Percentiles rank a stretch among this genome's conserved stretches.
These are phyloP conservation scores for Wickerhamiella siamensis DNA, from an alignment of 805 yeast genomes.

Conservation along the genomic window DNA sequence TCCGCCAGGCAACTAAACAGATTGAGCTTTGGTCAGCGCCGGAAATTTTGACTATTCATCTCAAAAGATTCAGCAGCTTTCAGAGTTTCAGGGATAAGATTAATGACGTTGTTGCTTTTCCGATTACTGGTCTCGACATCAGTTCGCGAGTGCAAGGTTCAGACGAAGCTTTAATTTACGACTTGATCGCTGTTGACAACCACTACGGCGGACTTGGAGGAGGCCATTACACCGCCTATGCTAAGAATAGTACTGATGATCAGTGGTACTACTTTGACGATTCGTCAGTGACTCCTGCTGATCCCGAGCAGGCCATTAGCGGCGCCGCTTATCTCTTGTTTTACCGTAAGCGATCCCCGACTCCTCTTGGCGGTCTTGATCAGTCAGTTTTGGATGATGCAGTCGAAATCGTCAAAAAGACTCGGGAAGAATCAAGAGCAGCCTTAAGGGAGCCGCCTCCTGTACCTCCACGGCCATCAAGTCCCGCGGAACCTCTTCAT, in stretches of 20 bases:
- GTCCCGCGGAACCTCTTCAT: not conserved
- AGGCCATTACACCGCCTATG: constrained; percentile 91
- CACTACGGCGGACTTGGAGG: constrained; percentile 96
- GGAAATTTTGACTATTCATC: constrained; percentile 75
- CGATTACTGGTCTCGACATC: constrained; percentile 70
- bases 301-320: constrained; percentile 46
- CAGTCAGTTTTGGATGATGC: not conserved
- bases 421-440: not conserved
- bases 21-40: constrained; percentile 91
- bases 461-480: not conserved
- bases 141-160: constrained; percentile 32
- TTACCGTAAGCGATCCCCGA: constrained; percentile 39
- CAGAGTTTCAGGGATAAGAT: constrained; percentile 81
- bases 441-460: not conserved
- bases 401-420: not conserved
- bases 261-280: constrained; percentile 90
- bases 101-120: constrained; percentile 71
- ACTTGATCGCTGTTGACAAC: constrained; percentile 83
- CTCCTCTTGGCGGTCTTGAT: not conserved
- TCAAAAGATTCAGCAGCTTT: constrained; percentile 78
- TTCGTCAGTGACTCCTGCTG: constrained; percentile 48
- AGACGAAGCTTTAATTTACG: constrained; percentile 43
- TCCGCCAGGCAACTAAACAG: constrained; percentile 78
- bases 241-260: constrained; percentile 56
- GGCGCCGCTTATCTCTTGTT: constrained; percentile 81